A percentile compares a stretch with the other conserved stretches of the same genome.
Conservation (phyloP, 2,329 filamentous ascomycete genomes). For the Calonectria fujianensis region DNA sequence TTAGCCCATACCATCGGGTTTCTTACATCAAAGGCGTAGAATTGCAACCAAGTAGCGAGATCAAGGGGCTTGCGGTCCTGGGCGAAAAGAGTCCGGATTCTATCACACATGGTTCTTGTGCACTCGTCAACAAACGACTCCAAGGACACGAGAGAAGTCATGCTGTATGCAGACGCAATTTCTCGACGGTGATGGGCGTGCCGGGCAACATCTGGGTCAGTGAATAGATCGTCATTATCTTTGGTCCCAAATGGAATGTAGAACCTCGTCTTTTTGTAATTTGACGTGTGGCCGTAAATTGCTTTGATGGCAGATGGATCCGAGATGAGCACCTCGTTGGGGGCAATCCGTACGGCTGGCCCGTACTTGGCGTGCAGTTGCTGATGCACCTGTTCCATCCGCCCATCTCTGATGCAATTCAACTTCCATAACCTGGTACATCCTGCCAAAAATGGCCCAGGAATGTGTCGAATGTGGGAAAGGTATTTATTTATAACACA, state of each 20-base stretch:
- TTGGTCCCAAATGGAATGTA: neutral
- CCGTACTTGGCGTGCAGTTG: constrained; percentile 28
- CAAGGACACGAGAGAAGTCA: constrained; percentile 30
- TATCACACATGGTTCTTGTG: constrained; percentile 16
- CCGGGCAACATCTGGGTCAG: constrained; percentile 23
- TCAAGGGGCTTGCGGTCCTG: neutral
- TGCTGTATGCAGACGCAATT: constrained; percentile 34
- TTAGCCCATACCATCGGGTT: neutral
- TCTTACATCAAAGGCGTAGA: constrained; percentile 37
- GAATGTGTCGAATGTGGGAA: neutral
- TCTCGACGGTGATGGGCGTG: constrained; percentile 36
- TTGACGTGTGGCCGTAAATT: constrained; percentile 27
- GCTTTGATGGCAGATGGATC: constrained; percentile 30
- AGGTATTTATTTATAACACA: neutral
- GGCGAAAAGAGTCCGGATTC: neutral
- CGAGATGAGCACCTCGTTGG: constrained; percentile 28
- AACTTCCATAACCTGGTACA: constrained; percentile 34
- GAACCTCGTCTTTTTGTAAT: neutral
- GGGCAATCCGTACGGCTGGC: constrained; percentile 26
- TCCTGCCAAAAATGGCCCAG: constrained; percentile 31
- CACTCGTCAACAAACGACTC: constrained; percentile 35
- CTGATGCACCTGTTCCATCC: constrained; percentile 24
- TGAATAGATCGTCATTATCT: constrained; percentile 31
- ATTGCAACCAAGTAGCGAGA: constrained; percentile 33
- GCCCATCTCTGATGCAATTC: constrained; percentile 7